Conservation (phyloP, 202 grass and related monocot genomes). For the Hordeum pubiflorum region DNA sequence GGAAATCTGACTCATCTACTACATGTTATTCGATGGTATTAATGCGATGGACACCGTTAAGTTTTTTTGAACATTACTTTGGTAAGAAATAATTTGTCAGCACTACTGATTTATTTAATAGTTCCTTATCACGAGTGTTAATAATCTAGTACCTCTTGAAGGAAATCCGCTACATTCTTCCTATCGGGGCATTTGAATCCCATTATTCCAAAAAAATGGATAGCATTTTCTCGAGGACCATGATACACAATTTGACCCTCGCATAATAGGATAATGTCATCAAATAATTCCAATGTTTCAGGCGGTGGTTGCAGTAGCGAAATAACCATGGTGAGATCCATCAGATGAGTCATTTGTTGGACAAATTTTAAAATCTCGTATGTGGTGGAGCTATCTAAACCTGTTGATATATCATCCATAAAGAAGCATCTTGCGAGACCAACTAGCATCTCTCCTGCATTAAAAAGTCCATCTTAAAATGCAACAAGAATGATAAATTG, state of each 20-base stretch:
- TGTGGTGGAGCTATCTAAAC: conserved; percentile 75
- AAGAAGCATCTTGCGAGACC: conserved; percentile 61
- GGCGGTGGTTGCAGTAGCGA: conserved; percentile 62
- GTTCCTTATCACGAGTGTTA: background rate
- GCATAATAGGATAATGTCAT: conserved; percentile 71
- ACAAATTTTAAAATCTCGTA: conserved; percentile 72
- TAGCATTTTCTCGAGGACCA: conserved; percentile 26
- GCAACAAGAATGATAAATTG: background rate
- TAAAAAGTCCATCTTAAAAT: background rate
- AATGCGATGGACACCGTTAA: background rate
- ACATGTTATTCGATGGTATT: background rate
- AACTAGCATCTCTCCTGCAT: conserved; percentile 80
- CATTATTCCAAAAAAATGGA: conserved; percentile 49
- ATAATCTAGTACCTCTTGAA: conserved; percentile 75
- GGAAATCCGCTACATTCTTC: conserved; percentile 81
- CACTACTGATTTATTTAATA: background rate
- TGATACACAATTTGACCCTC: conserved; percentile 80
- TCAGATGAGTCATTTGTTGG: conserved; percentile 57
- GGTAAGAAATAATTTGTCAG: background rate
- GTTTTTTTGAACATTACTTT: background rate
- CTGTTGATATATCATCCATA: conserved; percentile 91
- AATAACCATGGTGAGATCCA: conserved; percentile 77
- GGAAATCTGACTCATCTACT: background rate
- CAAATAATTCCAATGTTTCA: conserved; percentile 79
- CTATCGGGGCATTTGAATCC: conserved; percentile 69